Conservation (phyloP, 1,284 basidiomycete genomes). For the Fistulina hepatica region DNA sequence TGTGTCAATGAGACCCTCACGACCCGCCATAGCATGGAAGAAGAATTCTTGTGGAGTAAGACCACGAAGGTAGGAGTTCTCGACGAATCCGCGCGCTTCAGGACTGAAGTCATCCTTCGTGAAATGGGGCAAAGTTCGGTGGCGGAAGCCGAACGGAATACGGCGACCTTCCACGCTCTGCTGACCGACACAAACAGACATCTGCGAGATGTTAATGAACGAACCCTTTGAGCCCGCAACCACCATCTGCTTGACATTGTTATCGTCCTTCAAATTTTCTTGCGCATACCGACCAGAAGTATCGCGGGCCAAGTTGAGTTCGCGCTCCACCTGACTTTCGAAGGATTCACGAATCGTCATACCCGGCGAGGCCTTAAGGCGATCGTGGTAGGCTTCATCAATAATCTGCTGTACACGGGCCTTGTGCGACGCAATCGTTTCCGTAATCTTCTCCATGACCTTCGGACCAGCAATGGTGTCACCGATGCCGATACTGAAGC, state of each 20-base stretch:
- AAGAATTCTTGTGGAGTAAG: constrained; percentile 98
- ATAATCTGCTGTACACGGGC: constrained; percentile 62
- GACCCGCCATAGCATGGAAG: constrained; percentile 99
- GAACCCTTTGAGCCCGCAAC: constrained; percentile 98
- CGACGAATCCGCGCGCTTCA: constrained; percentile 97
- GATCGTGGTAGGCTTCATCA: constrained; percentile 71
- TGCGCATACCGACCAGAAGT: constrained; percentile 92
- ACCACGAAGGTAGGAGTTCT: constrained; percentile 98
- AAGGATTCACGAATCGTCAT: constrained; percentile 99
- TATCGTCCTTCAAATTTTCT: constrained; percentile 93
- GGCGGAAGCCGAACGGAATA: constrained; percentile 97
- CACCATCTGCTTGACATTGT: constrained; percentile 99
- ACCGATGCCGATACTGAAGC: constrained; percentile 98
- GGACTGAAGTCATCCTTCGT: constrained; percentile 99
- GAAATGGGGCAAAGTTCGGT: constrained; percentile 94
- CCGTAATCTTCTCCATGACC: constrained; percentile 82
- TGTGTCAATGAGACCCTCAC: constrained; percentile 98
- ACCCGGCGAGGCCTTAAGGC: constrained; percentile 81
- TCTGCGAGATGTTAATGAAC: constrained; percentile 99
- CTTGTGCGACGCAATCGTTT: constrained; percentile 79
- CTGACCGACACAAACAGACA: constrained; percentile 99
- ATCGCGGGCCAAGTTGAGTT: constrained; percentile 95
- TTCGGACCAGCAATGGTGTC: constrained; percentile 92
- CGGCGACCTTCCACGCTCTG: constrained; percentile 97
- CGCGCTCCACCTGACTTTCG: constrained; percentile 84